phyloP scores from a whole-genome alignment of 169 alveolate genomes.

The Cyclospora cayetanensis region DNA sequence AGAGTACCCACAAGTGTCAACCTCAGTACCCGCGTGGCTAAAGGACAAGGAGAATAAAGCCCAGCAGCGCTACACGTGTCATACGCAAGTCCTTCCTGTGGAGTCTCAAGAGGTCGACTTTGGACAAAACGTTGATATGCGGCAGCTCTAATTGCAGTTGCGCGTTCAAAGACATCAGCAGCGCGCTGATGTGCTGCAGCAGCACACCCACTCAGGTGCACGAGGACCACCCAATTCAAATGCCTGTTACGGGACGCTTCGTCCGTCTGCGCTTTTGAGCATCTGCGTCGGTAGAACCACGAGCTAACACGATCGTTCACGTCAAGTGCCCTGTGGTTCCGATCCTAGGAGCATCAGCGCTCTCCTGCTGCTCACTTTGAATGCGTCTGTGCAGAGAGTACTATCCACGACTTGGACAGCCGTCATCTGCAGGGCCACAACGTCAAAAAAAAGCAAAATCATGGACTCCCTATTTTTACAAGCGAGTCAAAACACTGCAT shows the following conservation, averaged over 20 bases:
- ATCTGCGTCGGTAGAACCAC: no score
- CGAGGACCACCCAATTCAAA: no score
- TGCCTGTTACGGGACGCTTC: no score
- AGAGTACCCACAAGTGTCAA: not conserved
- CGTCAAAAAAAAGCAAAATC: not conserved
- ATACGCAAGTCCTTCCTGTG: slow-evolving; percentile 80
- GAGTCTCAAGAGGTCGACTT: slow-evolving; percentile 87
- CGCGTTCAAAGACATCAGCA: slow-evolving; percentile 92
- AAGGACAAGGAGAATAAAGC: not conserved
- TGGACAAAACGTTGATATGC: slow-evolving; percentile 92
- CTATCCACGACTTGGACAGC: slow-evolving; percentile 92
- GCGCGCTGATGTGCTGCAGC: slow-evolving; percentile 90
- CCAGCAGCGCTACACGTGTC: not conserved
- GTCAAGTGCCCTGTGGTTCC: no score
- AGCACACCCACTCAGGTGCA: no score
- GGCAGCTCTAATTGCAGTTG: slow-evolving; percentile 96
- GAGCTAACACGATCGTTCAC: no score
- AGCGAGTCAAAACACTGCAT: not conserved
- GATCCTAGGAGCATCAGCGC: no score
- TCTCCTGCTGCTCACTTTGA: slow-evolving; percentile 74
- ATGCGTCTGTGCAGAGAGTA: slow-evolving; percentile 91
- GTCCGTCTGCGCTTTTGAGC: no score
- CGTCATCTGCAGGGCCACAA: slow-evolving; percentile 77
- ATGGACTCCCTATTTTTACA: not conserved
- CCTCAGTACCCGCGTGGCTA: not conserved